These are phyloP conservation scores for Ambrosia trifida DNA, from an alignment of 129 eudicot genomes.

Conservation along the genomic window DNA sequence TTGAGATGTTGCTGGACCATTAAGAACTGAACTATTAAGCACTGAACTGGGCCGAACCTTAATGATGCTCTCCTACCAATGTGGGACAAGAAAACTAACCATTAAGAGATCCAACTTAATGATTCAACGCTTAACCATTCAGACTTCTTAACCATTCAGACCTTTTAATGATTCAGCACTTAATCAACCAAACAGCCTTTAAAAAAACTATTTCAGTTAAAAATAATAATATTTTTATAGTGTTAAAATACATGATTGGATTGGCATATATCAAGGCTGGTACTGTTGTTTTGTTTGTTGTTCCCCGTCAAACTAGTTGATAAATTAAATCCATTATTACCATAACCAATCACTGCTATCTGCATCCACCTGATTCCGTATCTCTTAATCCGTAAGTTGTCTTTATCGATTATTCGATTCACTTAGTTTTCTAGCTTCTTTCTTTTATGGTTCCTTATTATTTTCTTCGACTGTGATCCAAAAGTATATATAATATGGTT, in stretches of 20 bases:
- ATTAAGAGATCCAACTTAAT: too few relatives aligned
- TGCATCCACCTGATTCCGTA: constrained; percentile 20
- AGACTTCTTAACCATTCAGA: too few relatives aligned
- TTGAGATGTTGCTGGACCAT: too few relatives aligned
- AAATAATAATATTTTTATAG: background rate
- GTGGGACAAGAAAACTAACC: too few relatives aligned
- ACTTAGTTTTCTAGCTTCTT: background rate
- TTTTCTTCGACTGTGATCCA: background rate
- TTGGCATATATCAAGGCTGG: constrained; percentile 22
- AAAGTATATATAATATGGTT: background rate
- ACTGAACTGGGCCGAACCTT: too few relatives aligned
- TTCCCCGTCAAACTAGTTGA: background rate
- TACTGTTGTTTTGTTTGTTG: constrained; percentile 8
- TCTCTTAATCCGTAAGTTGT: constrained; percentile 19
- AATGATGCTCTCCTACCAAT: too few relatives aligned
- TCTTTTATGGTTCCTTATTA: background rate
- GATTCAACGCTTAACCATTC: too few relatives aligned
- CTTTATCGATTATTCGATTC: constrained; percentile 13
- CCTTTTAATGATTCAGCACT: too few relatives aligned
- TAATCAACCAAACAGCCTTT: too few relatives aligned
- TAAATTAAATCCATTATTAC: background rate
- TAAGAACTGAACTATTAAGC: too few relatives aligned
- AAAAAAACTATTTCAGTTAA: too few relatives aligned
- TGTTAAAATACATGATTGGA: background rate
- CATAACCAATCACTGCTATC: constrained; percentile 22